These are phyloP conservation scores for Camellia lanceoleosa DNA, from an alignment of 148 eudicot species.

Conservation along the genomic window DNA sequence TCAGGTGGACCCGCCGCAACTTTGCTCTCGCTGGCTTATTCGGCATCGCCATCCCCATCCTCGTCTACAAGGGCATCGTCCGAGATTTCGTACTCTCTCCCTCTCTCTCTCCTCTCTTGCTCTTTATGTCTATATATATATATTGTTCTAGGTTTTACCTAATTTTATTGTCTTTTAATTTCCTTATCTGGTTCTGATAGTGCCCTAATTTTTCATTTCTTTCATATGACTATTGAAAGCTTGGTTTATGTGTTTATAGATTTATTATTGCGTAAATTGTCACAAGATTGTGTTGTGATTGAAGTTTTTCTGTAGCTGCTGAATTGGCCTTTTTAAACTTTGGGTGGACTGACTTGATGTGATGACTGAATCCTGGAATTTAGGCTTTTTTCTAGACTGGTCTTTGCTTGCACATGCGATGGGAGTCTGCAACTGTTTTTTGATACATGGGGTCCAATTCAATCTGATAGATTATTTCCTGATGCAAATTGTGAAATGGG, in stretches of 20 bases:
- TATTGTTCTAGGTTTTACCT: neutral
- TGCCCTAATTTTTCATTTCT: neutral
- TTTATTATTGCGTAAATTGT: neutral
- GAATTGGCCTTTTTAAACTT: neutral
- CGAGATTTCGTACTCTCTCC: constrained; percentile 61
- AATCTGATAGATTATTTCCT: no score
- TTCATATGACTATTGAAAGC: neutral
- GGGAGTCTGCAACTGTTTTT: no score
- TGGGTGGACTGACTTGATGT: neutral
- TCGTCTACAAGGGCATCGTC: constrained; percentile 94
- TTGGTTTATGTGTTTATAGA: neutral
- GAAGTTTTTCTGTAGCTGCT: neutral
- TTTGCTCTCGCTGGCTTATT: constrained; percentile 76
- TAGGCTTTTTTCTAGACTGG: neutral
- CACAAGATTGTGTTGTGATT: neutral
- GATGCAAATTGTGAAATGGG: no score
- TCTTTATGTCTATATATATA: neutral
- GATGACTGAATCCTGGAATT: neutral
- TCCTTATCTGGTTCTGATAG: neutral
- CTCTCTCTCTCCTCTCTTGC: constrained; percentile 18
- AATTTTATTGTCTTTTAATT: no score
- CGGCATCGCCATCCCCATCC: constrained; percentile 76
- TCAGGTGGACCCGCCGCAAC: constrained; percentile 96
- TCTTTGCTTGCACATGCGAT: neutral
- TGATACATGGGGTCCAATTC: no score